Conservation (phyloP, 2,329 filamentous ascomycete species). For the Colletotrichum australisinense region DNA sequence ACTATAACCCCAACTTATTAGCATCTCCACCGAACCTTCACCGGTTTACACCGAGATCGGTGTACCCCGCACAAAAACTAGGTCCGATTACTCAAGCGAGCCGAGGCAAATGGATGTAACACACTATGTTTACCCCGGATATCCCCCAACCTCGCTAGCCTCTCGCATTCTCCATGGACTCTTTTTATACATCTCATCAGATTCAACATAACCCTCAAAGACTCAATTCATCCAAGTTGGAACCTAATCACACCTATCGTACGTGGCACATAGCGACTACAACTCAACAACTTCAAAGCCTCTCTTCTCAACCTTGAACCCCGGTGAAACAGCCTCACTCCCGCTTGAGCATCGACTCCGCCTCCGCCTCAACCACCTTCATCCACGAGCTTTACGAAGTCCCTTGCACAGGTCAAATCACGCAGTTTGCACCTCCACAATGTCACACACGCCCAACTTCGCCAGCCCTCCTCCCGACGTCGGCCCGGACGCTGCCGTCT, state of each 20-base stretch:
- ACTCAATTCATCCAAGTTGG: too few species aligned
- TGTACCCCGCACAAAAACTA: conserved; percentile 16
- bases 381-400: background rate
- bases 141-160: background rate
- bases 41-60: conserved; percentile 10
- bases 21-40: background rate
- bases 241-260: background rate
- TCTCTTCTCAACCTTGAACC: background rate
- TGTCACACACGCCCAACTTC: conserved; percentile 3
- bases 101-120: conserved; percentile 16
- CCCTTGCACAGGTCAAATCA: background rate
- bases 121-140: conserved; percentile 1
- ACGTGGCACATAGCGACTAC: background rate
- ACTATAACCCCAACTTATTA: background rate
- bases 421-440: background rate
- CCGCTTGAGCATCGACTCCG: background rate
- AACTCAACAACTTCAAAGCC: background rate
- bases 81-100: background rate
- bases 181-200: background rate
- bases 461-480: conserved; percentile 14
- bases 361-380: background rate
- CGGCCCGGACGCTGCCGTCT: conserved; percentile 42
- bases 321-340: background rate
- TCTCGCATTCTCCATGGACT: background rate
- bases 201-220: background rate